These are phyloP conservation scores for Phytophthora cactorum DNA, from an alignment of 352 stramenopile genomes.

Conservation along the genomic window DNA sequence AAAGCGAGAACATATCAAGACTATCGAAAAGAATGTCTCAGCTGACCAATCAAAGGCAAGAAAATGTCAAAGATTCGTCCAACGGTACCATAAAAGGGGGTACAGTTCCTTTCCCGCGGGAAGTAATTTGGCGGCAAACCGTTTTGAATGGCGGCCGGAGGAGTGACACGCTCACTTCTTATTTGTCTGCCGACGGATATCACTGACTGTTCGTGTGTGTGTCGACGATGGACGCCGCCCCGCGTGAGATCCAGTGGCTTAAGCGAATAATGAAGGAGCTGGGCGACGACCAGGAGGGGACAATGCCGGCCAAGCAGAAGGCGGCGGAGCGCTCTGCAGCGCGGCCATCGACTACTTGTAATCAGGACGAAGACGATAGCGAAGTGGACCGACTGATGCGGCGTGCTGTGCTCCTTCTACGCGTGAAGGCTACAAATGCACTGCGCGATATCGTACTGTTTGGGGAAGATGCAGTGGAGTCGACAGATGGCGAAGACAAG, in stretches of 20 bases:
- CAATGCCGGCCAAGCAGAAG: background rate
- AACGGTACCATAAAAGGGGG: too few relatives aligned
- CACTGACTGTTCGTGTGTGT: background rate
- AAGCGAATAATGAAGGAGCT: conserved; percentile 18
- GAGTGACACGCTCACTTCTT: background rate
- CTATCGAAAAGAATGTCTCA: too few relatives aligned
- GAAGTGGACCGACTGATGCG: conserved; percentile 15
- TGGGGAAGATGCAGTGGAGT: background rate
- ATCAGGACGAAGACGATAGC: conserved; percentile 11
- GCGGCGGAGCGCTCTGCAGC: background rate
- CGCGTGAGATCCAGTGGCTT: conserved; percentile 21
- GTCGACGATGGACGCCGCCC: background rate
- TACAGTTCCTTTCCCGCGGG: background rate
- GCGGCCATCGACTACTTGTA: background rate
- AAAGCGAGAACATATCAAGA: too few relatives aligned
- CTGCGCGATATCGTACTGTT: background rate
- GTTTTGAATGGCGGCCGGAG: too few relatives aligned
- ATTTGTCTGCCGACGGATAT: background rate
- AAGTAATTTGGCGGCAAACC: conserved; percentile 4
- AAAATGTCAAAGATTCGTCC: too few relatives aligned
- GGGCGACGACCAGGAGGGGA: background rate
- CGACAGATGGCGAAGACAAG: conserved; percentile 1
- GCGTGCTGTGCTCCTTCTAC: conserved; percentile 6
- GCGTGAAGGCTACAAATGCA: background rate
- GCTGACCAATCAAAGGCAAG: too few relatives aligned